A percentile compares a stretch with the other conserved stretches of the same genome.
These are phyloP conservation scores for Spergularia azorica DNA, from an alignment of 179 eudicot genomes.

Conservation along the genomic window DNA sequence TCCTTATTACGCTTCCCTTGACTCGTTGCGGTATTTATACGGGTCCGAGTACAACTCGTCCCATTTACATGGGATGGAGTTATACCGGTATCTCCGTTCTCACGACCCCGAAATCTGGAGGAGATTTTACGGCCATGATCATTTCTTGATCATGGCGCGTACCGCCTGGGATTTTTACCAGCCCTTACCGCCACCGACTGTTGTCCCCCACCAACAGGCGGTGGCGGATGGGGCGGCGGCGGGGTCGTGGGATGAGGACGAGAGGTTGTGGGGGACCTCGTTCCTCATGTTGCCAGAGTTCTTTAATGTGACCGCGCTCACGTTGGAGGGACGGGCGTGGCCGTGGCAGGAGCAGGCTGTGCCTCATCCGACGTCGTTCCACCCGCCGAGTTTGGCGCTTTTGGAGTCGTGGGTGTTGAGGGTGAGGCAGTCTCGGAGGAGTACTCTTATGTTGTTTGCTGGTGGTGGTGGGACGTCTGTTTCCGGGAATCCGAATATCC, in stretches of 20 bases:
- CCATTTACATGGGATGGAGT: slow-evolving; percentile 56
- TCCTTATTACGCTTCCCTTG: slow-evolving; percentile 72
- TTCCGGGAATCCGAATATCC: slow-evolving; percentile 49
- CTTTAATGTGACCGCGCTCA: slow-evolving; percentile 57
- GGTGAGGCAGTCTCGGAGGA: slow-evolving; percentile 55
- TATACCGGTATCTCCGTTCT: slow-evolving; percentile 34
- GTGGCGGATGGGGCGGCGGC: neutral
- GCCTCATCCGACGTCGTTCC: slow-evolving; percentile 90
- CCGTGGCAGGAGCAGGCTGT: slow-evolving; percentile 79
- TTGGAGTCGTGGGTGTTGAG: slow-evolving; percentile 67
- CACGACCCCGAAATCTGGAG: slow-evolving; percentile 55
- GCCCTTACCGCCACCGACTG: slow-evolving; percentile 26
- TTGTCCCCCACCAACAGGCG: neutral
- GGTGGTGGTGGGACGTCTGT: slow-evolving; percentile 81
- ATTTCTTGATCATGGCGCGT: slow-evolving; percentile 68
- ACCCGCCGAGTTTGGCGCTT: slow-evolving; percentile 62
- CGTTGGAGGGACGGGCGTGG: slow-evolving; percentile 67
- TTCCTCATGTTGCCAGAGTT: slow-evolving; percentile 68
- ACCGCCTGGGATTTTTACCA: slow-evolving; percentile 79
- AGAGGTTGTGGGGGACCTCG: slow-evolving; percentile 71
- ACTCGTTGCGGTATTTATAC: slow-evolving; percentile 51
- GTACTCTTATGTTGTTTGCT: slow-evolving; percentile 69
- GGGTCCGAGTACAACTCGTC: slow-evolving; percentile 61
- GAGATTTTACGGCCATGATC: slow-evolving; percentile 54
- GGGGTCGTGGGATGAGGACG: slow-evolving; percentile 35